Base-by-base conservation (phyloP, 768 basidiomycete species). In the Sarcodon sp. region DNA sequence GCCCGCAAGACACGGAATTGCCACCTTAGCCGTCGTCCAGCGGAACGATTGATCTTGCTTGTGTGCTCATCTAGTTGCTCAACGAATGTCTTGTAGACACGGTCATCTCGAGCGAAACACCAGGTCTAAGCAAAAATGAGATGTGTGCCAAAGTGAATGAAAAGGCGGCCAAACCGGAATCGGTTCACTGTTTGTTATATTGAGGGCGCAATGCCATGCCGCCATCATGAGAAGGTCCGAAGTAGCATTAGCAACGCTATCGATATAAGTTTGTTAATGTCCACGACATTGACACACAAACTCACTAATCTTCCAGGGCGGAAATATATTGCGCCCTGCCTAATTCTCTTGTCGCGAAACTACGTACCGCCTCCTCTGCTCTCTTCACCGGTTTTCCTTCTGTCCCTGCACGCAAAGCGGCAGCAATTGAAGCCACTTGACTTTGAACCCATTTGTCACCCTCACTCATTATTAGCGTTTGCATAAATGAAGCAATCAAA, bases 381-480 rank as follows among this genome's bases (percentile, higher is more conserved):
- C 76, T 73, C 32, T 71, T 63, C 1, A 96, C 90, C 2, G 93
- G 92, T 53, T 78, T 73, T 1, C 82, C 83, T 46, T 70, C 71
- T 12, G 75, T 73, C 0, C 83, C 83, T 1, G 75, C 69, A 38
- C 77, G 76, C 48, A 96, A 66, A 3, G 88, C 82, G 38, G 82
- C 73, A 0, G 79, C 73, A 47, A 92, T 68, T 43, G 77, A 78
- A 13, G 75, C 71, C 3, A 80, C 75, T 50, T 90, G 78, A 2
- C 78, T 72, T 50, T 69, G 69, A n/a, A 98, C 75, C 87, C 89
- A 96, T 52, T 78, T 75, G 55, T 93, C 87, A 12, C 93, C 93
- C 69, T 96, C 92, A 48, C 87, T 90, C 93, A 97, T 97, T 55
- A 98, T 79, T 34, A 97, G 68, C 12, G 90, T 90, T 66, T 98